Percentiles rank a stretch among this genome's conserved stretches.
Conservation (phyloP, 2,329 filamentous ascomycete genomes). For the Aurifilum marmelostoma region DNA sequence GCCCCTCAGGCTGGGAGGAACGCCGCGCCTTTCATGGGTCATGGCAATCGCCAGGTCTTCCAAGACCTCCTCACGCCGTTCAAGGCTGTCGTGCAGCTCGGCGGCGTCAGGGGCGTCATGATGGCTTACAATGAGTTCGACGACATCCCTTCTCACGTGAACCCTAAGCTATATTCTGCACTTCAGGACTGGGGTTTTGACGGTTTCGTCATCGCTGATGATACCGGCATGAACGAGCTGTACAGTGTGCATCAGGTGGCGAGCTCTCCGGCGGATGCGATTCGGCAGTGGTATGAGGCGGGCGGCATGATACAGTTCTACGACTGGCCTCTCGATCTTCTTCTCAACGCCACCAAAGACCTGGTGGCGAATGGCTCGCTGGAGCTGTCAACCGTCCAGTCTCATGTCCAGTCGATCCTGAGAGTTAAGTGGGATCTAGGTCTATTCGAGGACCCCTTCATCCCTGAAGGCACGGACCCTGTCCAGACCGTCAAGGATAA, state of each 20-base stretch:
- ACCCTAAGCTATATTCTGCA: constrained; percentile 43
- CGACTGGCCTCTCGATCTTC: constrained; percentile 45
- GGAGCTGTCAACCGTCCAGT: constrained; percentile 40
- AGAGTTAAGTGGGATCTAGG: constrained; percentile 49
- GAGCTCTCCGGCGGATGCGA: constrained; percentile 42
- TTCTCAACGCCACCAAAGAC: constrained; percentile 42
- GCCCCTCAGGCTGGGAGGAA: constrained; percentile 47
- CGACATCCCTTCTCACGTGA: constrained; percentile 44
- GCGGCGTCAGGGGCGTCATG: constrained; percentile 47
- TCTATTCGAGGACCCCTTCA: constrained; percentile 44
- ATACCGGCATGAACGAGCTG: constrained; percentile 43
- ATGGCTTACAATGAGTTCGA: constrained; percentile 50
- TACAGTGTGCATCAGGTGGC: constrained; percentile 43
- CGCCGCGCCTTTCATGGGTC: constrained; percentile 48
- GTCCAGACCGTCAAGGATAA: constrained; percentile 41
- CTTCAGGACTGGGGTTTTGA: constrained; percentile 46
- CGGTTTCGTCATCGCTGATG: constrained; percentile 47
- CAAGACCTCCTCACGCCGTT: constrained; percentile 48
- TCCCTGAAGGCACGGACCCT: constrained; percentile 41
- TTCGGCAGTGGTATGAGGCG: constrained; percentile 48
- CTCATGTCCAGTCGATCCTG: constrained; percentile 43
- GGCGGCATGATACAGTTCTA: constrained; percentile 52
- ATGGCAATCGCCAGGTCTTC: constrained; percentile 46
- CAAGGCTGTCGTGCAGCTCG: constrained; percentile 47
- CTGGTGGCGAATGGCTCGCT: constrained; percentile 43